Evolutionary conservation across 1,284 basidiomycete genomes (phyloP).

Genomic region (Ganoderma meredithae): DNA sequence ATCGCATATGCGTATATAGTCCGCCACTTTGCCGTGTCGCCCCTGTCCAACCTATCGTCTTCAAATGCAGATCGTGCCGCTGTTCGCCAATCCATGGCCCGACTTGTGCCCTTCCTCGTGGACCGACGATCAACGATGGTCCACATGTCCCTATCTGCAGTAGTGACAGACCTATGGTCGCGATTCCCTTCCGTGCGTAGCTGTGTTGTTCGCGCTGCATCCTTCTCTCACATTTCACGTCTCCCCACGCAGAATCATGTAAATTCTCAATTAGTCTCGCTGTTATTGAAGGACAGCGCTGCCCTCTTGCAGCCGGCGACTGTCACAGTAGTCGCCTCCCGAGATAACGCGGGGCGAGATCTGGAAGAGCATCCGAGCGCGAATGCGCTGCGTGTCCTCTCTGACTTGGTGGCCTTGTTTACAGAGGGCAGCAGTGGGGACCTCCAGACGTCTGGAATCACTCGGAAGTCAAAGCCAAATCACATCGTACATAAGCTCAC

Average conservation of each 20-base stretch:
- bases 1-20: slow-evolving; percentile 71
- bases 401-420: slow-evolving; percentile 57
- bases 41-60: slow-evolving; percentile 50
- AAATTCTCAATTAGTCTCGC: slow-evolving; percentile 52
- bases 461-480: slow-evolving; percentile 40
- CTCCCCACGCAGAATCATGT: slow-evolving; percentile 49
- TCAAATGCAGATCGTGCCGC: slow-evolving; percentile 53
- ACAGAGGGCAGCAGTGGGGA: slow-evolving; percentile 3
- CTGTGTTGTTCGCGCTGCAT: too few species aligned
- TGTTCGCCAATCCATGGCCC: slow-evolving; percentile 54
- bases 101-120: slow-evolving; percentile 66
- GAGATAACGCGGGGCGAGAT: slow-evolving; percentile 10
- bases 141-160: slow-evolving; percentile 55
- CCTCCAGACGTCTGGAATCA: not conserved
- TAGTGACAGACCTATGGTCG: slow-evolving; percentile 69
- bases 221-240: not conserved
- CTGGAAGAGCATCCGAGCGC: slow-evolving; percentile 47
- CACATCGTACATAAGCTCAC: slow-evolving; percentile 59
- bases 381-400: slow-evolving; percentile 55
- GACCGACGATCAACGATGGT: slow-evolving; percentile 61
- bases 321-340: slow-evolving; percentile 45
- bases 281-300: slow-evolving; percentile 62
- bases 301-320: slow-evolving; percentile 56
- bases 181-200: slow-evolving; percentile 57
- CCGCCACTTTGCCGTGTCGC: slow-evolving; percentile 64